Evolutionary conservation across 2,329 filamentous ascomycete genomes (phyloP).

Genomic region (Leptographium wingfieldii): DNA sequence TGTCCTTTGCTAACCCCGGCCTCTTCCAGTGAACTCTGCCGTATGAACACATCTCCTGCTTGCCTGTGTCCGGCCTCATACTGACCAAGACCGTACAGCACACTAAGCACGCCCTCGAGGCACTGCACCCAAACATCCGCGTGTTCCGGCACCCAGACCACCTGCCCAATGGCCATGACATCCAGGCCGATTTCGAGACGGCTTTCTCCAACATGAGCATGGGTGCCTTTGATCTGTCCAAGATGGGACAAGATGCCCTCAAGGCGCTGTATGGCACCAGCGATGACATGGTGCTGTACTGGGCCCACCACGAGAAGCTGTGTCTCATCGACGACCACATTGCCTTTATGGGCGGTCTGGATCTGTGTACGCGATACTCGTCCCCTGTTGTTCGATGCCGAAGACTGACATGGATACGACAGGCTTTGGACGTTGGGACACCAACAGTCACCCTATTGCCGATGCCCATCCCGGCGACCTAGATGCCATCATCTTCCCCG

Average conservation of each 20-base stretch:
- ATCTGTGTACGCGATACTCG: conserved; percentile 46
- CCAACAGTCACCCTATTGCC: conserved; percentile 71
- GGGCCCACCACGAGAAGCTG: conserved; percentile 90
- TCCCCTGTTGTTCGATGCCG: not conserved
- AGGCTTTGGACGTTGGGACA: conserved; percentile 80
- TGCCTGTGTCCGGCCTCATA: not conserved
- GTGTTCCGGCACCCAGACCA: conserved; percentile 91
- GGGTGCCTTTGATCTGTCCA: conserved; percentile 42
- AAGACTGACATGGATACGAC: conserved; percentile 12
- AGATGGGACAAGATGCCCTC: conserved; percentile 58
- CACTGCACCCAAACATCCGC: conserved; percentile 67
- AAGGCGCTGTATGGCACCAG: conserved; percentile 71
- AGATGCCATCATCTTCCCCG: conserved; percentile 66
- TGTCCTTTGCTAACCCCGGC: conserved; percentile 29
- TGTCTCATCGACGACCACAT: conserved; percentile 66
- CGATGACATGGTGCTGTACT: conserved; percentile 74
- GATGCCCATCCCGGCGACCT: conserved; percentile 72
- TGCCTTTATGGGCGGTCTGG: conserved; percentile 85
- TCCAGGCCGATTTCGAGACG: conserved; percentile 56
- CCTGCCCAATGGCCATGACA: conserved; percentile 55
- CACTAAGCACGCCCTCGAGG: conserved; percentile 68
- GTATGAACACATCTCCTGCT: not conserved
- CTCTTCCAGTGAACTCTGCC: conserved; percentile 5
- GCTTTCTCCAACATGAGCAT: conserved; percentile 35
- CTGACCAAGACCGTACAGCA: conserved; percentile 31